Percentiles rank a stretch among this genome's conserved stretches.
phyloP scores from a whole-genome alignment of 768 basidiomycete species.

The Lactarius psammicola region DNA sequence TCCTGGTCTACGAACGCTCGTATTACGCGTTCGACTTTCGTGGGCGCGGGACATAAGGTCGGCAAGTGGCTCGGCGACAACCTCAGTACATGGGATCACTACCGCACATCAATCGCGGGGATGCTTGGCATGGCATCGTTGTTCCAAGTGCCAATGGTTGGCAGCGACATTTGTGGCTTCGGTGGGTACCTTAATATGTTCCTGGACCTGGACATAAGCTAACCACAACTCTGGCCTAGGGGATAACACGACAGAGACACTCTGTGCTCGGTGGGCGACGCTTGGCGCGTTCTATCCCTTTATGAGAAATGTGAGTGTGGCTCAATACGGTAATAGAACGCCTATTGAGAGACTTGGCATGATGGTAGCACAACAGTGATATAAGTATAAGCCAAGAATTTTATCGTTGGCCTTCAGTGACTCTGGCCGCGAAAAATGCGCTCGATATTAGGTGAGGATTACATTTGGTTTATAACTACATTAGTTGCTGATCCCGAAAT shows the following conservation, averaged over 20 bases:
- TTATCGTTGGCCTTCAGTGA: constrained; percentile 58
- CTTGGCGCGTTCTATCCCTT: constrained; percentile 78
- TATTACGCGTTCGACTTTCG: constrained; percentile 77
- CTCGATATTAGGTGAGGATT: constrained; percentile 56
- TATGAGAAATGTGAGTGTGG: constrained; percentile 62
- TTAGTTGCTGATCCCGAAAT: neutral
- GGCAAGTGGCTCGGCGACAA: constrained; percentile 78
- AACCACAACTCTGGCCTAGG: constrained; percentile 34
- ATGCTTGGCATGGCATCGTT: constrained; percentile 65
- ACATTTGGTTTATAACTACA: neutral
- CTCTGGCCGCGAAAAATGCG: constrained; percentile 57
- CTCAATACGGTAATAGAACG: neutral
- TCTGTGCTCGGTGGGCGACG: constrained; percentile 76
- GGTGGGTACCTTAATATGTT: constrained; percentile 37
- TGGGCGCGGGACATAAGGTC: constrained; percentile 63
- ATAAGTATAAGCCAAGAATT: constrained; percentile 61
- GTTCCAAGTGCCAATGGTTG: constrained; percentile 74
- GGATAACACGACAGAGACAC: constrained; percentile 60
- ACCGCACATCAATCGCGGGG: constrained; percentile 57
- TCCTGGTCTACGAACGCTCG: constrained; percentile 56
- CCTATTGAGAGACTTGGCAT: constrained; percentile 22
- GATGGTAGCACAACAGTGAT: constrained; percentile 52
- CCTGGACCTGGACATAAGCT: neutral
- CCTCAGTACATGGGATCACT: constrained; percentile 56
- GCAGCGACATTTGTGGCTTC: constrained; percentile 71